Evolutionary conservation across 148 eudicot species (phyloP).

Genomic region (Pouteria glomerata): DNA sequence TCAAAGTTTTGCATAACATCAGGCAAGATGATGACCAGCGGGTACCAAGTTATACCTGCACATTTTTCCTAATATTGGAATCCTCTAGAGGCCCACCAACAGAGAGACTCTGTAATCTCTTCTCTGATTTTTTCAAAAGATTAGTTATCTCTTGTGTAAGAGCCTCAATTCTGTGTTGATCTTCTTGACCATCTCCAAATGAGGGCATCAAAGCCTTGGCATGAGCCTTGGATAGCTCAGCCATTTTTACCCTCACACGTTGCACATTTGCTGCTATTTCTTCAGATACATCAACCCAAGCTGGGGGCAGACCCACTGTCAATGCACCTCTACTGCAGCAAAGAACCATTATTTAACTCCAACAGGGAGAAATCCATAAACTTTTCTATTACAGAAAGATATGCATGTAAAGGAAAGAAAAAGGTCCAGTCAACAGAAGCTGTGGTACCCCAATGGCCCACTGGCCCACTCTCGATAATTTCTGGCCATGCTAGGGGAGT

Average conservation of each 20-base stretch:
- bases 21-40: background rate
- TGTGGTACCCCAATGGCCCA: background rate
- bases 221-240: constrained; percentile 84
- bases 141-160: constrained; percentile 83
- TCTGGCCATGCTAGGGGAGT: too few species aligned
- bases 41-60: constrained; percentile 50
- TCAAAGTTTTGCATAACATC: background rate
- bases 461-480: background rate
- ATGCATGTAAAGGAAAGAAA: background rate
- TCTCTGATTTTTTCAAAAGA: constrained; percentile 79
- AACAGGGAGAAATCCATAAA: background rate
- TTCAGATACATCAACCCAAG: constrained; percentile 97
- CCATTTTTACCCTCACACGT: constrained; percentile 69
- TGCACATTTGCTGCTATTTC: constrained; percentile 78
- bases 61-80: constrained; percentile 83
- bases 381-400: too few species aligned
- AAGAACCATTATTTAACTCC: constrained; percentile 13
- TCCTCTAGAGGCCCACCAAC: constrained; percentile 83
- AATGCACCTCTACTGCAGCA: constrained; percentile 59
- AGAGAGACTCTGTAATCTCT: constrained; percentile 70
- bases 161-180: constrained; percentile 72
- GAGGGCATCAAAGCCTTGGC: constrained; percentile 92
- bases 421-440: background rate
- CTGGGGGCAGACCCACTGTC: constrained; percentile 89
- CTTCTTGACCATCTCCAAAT: constrained; percentile 89